Percentiles rank a stretch among this genome's conserved stretches.
These are phyloP conservation scores for Fusarium pseudocircinatum DNA, from an alignment of 2,329 filamentous ascomycete genomes.

Conservation along the genomic window DNA sequence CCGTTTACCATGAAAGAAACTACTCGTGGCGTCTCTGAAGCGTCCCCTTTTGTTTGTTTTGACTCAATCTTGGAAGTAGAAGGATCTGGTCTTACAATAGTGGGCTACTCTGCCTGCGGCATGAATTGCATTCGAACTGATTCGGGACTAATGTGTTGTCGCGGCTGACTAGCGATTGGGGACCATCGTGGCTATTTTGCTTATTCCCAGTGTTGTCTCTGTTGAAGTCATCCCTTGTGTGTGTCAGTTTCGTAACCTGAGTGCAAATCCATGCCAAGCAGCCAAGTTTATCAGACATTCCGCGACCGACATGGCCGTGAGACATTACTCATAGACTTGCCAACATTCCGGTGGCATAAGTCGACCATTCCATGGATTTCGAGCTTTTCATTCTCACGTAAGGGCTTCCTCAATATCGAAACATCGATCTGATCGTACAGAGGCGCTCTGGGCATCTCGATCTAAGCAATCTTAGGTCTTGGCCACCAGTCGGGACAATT, in stretches of 20 bases:
- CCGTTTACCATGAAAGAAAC: conserved; percentile 2
- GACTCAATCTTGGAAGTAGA: neutral
- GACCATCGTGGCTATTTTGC: conserved; percentile 1
- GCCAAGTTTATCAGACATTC: conserved; percentile 21
- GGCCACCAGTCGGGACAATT: conserved; percentile 3
- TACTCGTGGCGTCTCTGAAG: conserved; percentile 1
- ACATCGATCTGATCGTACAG: conserved; percentile 5
- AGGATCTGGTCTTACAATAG: conserved; percentile 19
- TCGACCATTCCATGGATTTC: conserved; percentile 20
- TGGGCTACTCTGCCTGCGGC: conserved; percentile 8
- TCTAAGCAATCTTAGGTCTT: conserved; percentile 5
- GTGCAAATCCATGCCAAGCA: conserved; percentile 16
- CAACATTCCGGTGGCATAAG: conserved; percentile 3
- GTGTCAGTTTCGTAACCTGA: conserved; percentile 26
- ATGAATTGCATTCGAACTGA: neutral
- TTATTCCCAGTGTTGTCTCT: conserved; percentile 11
- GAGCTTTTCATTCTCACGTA: neutral
- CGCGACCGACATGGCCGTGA: conserved; percentile 7
- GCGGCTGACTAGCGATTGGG: conserved; percentile 1
- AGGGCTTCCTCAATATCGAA: neutral
- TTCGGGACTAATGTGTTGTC: neutral
- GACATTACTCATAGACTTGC: conserved; percentile 8
- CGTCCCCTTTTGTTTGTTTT: neutral
- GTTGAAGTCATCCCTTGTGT: conserved; percentile 19
- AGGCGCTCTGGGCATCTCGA: conserved; percentile 9